Base-by-base conservation (phyloP, 768 basidiomycete genomes). In the Xanthoconium purpureum region DNA sequence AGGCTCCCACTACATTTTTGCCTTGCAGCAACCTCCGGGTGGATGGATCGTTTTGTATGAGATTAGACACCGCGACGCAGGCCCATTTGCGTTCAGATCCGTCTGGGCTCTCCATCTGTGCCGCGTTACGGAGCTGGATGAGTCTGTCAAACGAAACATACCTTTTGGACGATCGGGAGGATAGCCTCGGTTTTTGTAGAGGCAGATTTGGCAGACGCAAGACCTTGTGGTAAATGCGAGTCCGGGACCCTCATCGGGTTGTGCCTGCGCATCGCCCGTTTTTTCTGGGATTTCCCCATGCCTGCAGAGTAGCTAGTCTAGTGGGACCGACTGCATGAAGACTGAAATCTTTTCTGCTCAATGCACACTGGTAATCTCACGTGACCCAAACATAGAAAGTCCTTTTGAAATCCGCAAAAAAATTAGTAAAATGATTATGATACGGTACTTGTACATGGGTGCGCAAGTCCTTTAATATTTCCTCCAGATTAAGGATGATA, bases 201-300 rank as follows among this genome's bases (percentile, higher is more conserved):
- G 15, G 84, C 79, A 45, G 86, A 79, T 8, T 86, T 80, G 2
- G 87, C 91, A 2, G 88, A 82, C 3, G 82, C 84, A 17, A 93
- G 83, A 5, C 95, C 95, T 58, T 84, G 82, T 4, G 91, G 87
- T 5, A 98, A 75, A 77, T 97, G 94, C 3, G 89, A 87, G 72
- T 97, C 94, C 20, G 95, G 94, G 0, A 98, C 94, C 36, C 94
- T 82, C 77, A 97, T 81, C 9, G 94, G 94, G 66, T 98, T 97
- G 73, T 97, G 94, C 55, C 94, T 79, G 43, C 91, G 85, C 87
- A 86, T 86, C 10, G 81, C 67, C 55, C 83, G 81, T 69, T 93
- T 92, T 75, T 95, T 96, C 69, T 95, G 93, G 39, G 91, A 85
- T 73, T 96, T 97, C 63, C 93, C 94, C 94, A 98, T 98, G 55